phyloP scores from a whole-genome alignment of 768 basidiomycete species.

The Leccinum olivaceopallidum region DNA sequence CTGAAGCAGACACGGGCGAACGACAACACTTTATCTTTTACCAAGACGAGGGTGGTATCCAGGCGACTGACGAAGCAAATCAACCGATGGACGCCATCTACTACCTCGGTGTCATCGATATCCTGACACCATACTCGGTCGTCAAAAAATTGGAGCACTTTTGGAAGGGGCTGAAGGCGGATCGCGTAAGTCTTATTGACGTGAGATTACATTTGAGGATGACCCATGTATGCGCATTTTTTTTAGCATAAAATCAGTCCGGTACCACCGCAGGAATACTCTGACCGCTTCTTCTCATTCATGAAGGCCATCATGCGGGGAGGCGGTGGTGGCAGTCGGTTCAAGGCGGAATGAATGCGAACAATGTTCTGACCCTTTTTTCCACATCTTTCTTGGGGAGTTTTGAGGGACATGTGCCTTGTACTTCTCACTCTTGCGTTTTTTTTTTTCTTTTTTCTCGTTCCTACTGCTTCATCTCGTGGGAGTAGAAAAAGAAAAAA shows the following conservation, averaged over 20 bases:
- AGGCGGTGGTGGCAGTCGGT: slow-evolving; percentile 61
- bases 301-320: slow-evolving; percentile 86
- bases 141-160: slow-evolving; percentile 84
- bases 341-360: slow-evolving; percentile 42
- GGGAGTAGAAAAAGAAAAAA: background rate
- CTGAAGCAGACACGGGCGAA: slow-evolving; percentile 59
- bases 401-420: slow-evolving; percentile 11
- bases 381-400: slow-evolving; percentile 1
- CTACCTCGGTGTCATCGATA: slow-evolving; percentile 96
- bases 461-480: slow-evolving; percentile 16
- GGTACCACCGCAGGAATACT: slow-evolving; percentile 85
- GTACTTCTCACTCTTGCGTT: slow-evolving; percentile 5
- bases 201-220: slow-evolving; percentile 1
- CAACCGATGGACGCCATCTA: slow-evolving; percentile 75
- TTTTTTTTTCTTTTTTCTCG: background rate
- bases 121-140: slow-evolving; percentile 82
- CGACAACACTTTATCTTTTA: slow-evolving; percentile 85
- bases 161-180: slow-evolving; percentile 89
- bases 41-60: slow-evolving; percentile 92
- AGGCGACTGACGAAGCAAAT: slow-evolving; percentile 88
- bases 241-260: slow-evolving; percentile 91
- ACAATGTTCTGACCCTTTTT: background rate
- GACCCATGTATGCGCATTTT: slow-evolving; percentile 4
- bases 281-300: slow-evolving; percentile 83
- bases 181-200: slow-evolving; percentile 59